A percentile compares a stretch with the other conserved stretches of the same genome.
Conservation (phyloP, 2,329 filamentous ascomycete species). For the Davidsoniella eucalypti region DNA sequence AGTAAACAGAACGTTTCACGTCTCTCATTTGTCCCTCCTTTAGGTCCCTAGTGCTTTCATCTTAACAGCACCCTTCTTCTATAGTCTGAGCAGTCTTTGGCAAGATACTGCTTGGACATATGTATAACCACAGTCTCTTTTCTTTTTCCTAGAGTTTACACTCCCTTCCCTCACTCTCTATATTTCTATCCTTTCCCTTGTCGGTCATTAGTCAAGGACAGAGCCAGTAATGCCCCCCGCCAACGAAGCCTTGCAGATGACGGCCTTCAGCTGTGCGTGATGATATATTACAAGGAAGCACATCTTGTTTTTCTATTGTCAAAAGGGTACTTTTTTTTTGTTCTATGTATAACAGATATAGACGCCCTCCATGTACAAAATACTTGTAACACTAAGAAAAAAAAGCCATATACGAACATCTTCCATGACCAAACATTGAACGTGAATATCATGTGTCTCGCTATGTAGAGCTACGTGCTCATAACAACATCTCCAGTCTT, state of each 20-base stretch:
- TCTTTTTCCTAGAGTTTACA: not conserved
- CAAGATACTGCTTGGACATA: not conserved
- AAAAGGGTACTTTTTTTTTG: not conserved
- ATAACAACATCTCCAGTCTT: not conserved
- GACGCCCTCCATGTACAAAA: no score
- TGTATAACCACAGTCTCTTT: conserved; percentile 6
- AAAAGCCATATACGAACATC: no score
- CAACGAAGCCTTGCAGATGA: not conserved
- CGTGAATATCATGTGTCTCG: no score
- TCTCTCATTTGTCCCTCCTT: not conserved
- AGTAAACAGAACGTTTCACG: conserved; percentile 35
- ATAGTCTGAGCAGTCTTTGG: not conserved
- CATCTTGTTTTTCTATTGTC: not conserved
- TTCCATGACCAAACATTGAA: no score
- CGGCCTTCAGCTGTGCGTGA: conserved; percentile 1
- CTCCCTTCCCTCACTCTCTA: no score
- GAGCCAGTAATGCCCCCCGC: not conserved
- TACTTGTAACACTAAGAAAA: no score
- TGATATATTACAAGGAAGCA: conserved; percentile 3
- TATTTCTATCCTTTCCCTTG: no score
- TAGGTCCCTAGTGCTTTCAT: not conserved
- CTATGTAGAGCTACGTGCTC: not conserved
- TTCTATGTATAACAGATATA: not conserved
- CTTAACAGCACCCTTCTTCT: not conserved
- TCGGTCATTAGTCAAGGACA: not conserved